Conservation (phyloP, 2,329 filamentous ascomycete genomes). For the Pezicula neosporulosa region DNA sequence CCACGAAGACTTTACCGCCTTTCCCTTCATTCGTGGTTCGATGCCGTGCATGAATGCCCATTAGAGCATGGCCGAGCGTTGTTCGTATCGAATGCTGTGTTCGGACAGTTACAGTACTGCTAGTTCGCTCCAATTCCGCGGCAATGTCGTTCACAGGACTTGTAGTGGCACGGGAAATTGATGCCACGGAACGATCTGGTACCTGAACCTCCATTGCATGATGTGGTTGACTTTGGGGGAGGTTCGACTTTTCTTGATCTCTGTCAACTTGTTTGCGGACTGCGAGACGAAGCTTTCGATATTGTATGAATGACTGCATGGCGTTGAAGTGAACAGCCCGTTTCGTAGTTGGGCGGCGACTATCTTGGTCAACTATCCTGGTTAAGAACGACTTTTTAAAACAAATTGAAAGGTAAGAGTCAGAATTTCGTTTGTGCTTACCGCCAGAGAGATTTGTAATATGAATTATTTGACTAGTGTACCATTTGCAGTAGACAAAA, state of each 20-base stretch:
- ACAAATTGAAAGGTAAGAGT: background rate
- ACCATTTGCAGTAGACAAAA: no score
- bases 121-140: background rate
- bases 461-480: background rate
- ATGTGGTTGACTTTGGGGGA: background rate
- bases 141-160: background rate
- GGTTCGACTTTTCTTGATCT: background rate
- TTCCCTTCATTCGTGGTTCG: constrained; percentile 7
- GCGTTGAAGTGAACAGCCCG: background rate
- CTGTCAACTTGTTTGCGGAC: background rate
- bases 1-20: constrained; percentile 30
- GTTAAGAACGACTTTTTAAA: background rate
- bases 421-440: background rate
- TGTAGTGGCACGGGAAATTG: background rate
- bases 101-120: background rate
- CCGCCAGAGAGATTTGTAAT: background rate
- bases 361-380: background rate
- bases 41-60: constrained; percentile 6
- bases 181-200: background rate
- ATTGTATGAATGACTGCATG: constrained; percentile 2
- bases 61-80: constrained; percentile 3
- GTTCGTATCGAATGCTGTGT: constrained; percentile 4
- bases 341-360: background rate
- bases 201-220: background rate
- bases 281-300: background rate